phyloP scores from a whole-genome alignment of 2,329 filamentous ascomycete genomes.

The Aspergillus viridinutans region DNA sequence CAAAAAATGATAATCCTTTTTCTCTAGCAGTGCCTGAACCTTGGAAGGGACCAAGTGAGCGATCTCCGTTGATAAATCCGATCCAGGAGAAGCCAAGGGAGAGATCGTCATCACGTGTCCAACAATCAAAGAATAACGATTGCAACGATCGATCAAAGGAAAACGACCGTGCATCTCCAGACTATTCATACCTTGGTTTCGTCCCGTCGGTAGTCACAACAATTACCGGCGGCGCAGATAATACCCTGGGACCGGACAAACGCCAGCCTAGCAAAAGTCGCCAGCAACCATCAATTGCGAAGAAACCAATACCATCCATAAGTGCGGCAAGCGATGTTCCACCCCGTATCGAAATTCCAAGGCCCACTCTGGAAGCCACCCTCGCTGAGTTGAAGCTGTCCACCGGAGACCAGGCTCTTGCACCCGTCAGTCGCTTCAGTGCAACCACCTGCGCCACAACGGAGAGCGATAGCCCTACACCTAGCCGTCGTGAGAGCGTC shows the following conservation, averaged over 20 bases:
- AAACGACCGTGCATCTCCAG: constrained; percentile 31
- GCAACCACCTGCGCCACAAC: constrained; percentile 59
- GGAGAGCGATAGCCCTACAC: constrained; percentile 39
- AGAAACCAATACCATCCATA: constrained; percentile 6
- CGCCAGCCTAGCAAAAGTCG: constrained; percentile 27
- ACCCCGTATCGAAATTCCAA: constrained; percentile 20
- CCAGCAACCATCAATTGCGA: constrained; percentile 22
- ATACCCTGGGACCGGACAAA: constrained; percentile 5
- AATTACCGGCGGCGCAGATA: constrained; percentile 26
- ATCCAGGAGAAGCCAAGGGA: constrained; percentile 58
- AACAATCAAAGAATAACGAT: constrained; percentile 16
- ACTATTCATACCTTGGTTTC: constrained; percentile 23
- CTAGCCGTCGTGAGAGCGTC: constrained; percentile 33
- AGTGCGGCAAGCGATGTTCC: constrained; percentile 12
- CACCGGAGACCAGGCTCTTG: constrained; percentile 32
- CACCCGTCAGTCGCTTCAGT: constrained; percentile 61
- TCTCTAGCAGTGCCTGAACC: constrained; percentile 47
- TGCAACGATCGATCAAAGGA: constrained; percentile 14
- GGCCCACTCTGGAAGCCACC: constrained; percentile 29
- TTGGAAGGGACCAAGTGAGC: constrained; percentile 71
- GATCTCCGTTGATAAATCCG: constrained; percentile 60
- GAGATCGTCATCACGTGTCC: constrained; percentile 52
- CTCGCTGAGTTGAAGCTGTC: constrained; percentile 37
- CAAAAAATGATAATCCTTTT: constrained; percentile 32
- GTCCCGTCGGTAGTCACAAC: constrained; percentile 30